Conservation (phyloP, 2,329 filamentous ascomycete genomes). For the Cladosporium oxysporum region DNA sequence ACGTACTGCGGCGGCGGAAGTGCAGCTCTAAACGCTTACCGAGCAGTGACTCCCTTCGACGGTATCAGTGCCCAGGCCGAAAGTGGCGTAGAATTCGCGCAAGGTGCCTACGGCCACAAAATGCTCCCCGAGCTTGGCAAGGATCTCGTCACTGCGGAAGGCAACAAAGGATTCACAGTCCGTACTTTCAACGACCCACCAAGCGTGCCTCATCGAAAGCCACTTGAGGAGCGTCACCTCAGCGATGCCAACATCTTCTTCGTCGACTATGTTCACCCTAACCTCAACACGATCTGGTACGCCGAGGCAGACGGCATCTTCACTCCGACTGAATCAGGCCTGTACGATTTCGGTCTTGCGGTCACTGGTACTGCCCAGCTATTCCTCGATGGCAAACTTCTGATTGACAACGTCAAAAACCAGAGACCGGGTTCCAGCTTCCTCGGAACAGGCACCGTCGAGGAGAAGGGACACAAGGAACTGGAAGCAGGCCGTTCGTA, state of each 20-base stretch:
- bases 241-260: slow-evolving; percentile 45
- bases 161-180: slow-evolving; percentile 30
- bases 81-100: slow-evolving; percentile 25
- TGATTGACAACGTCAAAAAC: slow-evolving; percentile 65
- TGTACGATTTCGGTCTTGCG: slow-evolving; percentile 65
- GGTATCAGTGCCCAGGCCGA: slow-evolving; percentile 33
- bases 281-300: slow-evolving; percentile 43
- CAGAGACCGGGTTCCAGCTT: slow-evolving; percentile 63
- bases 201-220: slow-evolving; percentile 42
- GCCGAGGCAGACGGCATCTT: slow-evolving; percentile 57
- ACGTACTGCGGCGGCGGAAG: slow-evolving; percentile 47
- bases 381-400: slow-evolving; percentile 61
- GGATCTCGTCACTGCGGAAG: slow-evolving; percentile 23
- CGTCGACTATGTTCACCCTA: slow-evolving; percentile 53
- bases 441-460: slow-evolving; percentile 65
- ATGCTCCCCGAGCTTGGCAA: slow-evolving; percentile 33
- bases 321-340: slow-evolving; percentile 60
- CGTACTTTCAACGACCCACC: slow-evolving; percentile 59
- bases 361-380: slow-evolving; percentile 66
- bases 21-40: slow-evolving; percentile 37
- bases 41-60: slow-evolving; percentile 37
- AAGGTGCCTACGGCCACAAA: slow-evolving; percentile 33
- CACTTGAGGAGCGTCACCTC: slow-evolving; percentile 54
- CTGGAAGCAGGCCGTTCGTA: slow-evolving; percentile 63
- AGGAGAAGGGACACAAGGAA: slow-evolving; percentile 60